These are phyloP conservation scores for Akebia trifoliata DNA, from an alignment of 164 flowering plant genomes.

Conservation along the genomic window DNA sequence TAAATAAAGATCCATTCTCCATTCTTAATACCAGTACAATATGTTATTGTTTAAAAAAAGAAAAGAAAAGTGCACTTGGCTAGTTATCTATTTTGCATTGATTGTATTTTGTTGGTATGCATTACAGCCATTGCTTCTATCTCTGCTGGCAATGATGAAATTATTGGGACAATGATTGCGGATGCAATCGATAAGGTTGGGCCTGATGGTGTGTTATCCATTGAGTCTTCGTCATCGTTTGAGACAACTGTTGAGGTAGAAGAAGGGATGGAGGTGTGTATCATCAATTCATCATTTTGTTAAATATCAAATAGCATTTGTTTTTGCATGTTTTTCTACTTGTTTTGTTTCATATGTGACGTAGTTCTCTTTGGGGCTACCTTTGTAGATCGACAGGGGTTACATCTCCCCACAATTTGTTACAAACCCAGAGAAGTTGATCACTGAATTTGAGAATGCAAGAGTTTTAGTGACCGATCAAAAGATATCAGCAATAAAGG, in stretches of 20 bases:
- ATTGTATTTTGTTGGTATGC: neutral
- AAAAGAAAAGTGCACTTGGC: no score
- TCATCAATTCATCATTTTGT: neutral
- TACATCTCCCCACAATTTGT: constrained; percentile 98
- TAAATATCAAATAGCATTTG: no score
- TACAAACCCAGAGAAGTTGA: constrained; percentile 79
- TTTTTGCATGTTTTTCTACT: neutral
- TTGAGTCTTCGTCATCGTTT: constrained; percentile 96
- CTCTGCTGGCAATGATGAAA: constrained; percentile 95
- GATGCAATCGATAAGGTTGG: constrained; percentile 99
- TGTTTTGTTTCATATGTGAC: neutral
- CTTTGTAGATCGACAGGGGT: constrained; percentile 87
- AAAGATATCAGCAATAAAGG: constrained; percentile 81
- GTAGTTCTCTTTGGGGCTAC: neutral
- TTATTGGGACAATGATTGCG: constrained; percentile 89
- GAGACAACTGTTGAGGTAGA: constrained; percentile 98
- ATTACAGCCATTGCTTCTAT: constrained; percentile 82
- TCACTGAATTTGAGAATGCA: constrained; percentile 92
- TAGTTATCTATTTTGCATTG: neutral
- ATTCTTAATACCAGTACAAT: neutral
- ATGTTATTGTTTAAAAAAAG: neutral
- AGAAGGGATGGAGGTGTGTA: constrained; percentile 96
- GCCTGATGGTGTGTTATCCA: constrained; percentile 96
- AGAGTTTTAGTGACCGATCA: constrained; percentile 89
- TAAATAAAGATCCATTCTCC: neutral